Percentiles rank a stretch among this genome's conserved stretches.
phyloP scores from a whole-genome alignment of 345 rosid genomes.

The Gossypium sturtianum region DNA sequence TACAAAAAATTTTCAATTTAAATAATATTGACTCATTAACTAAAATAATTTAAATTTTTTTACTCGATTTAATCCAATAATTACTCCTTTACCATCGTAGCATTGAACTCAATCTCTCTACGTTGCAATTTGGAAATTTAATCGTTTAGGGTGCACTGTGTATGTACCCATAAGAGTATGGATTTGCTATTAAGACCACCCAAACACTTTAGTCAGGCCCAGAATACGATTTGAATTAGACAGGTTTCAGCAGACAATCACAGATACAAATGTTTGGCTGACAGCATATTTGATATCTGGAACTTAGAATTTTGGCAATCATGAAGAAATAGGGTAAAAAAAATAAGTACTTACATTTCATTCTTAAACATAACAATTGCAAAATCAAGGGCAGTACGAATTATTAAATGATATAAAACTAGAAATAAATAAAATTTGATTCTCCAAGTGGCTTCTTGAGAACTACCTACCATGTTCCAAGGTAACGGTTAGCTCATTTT shows the following conservation, averaged over 20 bases:
- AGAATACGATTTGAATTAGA: not conserved
- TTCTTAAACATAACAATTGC: not conserved
- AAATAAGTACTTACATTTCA: too few relatives aligned
- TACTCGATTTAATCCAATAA: too few relatives aligned
- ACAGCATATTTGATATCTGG: not conserved
- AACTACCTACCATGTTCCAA: constrained; percentile 9
- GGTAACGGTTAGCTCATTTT: constrained; percentile 6
- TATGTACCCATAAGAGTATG: too few relatives aligned
- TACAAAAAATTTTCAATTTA: too few relatives aligned
- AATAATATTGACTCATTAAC: too few relatives aligned
- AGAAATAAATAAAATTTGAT: not conserved
- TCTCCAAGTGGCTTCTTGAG: not conserved
- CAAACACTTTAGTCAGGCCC: not conserved
- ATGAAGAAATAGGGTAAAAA: not conserved
- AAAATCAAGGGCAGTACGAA: not conserved
- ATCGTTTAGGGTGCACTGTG: too few relatives aligned
- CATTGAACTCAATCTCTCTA: too few relatives aligned
- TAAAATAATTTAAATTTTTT: too few relatives aligned
- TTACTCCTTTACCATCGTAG: too few relatives aligned
- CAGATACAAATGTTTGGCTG: not conserved
- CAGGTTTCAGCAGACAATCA: not conserved
- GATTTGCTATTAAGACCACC: not conserved
- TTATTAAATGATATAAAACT: not conserved
- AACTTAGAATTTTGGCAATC: not conserved
- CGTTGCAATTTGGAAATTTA: too few relatives aligned